These are phyloP conservation scores for Rubia yunnanensis DNA, from an alignment of 257 asterid genomes.

Conservation along the genomic window DNA sequence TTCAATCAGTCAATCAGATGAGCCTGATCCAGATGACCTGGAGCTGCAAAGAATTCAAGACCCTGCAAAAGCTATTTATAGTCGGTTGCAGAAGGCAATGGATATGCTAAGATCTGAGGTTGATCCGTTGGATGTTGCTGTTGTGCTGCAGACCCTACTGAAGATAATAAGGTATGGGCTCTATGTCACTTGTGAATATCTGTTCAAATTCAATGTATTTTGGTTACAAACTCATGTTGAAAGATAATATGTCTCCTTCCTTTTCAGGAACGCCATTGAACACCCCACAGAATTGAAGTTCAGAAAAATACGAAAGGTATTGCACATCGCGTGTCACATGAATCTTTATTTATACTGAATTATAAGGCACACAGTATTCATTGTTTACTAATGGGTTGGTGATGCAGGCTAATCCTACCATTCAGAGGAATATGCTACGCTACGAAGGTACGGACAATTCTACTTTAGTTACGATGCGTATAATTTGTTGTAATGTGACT, in stretches of 20 bases:
- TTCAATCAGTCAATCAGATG: constrained; percentile 15
- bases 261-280: constrained; percentile 73
- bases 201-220: not conserved
- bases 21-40: constrained; percentile 51
- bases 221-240: constrained; percentile 5
- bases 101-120: constrained; percentile 56
- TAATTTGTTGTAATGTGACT: not conserved
- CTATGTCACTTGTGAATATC: not conserved
- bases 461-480: not conserved
- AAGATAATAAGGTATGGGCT: constrained; percentile 48
- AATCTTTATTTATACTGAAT: not conserved
- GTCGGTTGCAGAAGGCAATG: constrained; percentile 59
- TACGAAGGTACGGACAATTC: constrained; percentile 43
- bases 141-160: constrained; percentile 43
- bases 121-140: constrained; percentile 30
- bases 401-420: constrained; percentile 63
- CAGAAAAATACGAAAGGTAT: constrained; percentile 76
- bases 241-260: constrained; percentile 1
- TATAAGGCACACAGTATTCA: constrained; percentile 4
- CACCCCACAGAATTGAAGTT: constrained; percentile 67
- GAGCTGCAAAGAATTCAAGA: constrained; percentile 77
- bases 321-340: not conserved
- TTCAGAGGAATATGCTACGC: constrained; percentile 53
- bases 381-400: constrained; percentile 12
- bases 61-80: constrained; percentile 53